Evolutionary conservation across 2,329 filamentous ascomycete genomes (phyloP).

Genomic region (Cladosporium sp.): DNA sequence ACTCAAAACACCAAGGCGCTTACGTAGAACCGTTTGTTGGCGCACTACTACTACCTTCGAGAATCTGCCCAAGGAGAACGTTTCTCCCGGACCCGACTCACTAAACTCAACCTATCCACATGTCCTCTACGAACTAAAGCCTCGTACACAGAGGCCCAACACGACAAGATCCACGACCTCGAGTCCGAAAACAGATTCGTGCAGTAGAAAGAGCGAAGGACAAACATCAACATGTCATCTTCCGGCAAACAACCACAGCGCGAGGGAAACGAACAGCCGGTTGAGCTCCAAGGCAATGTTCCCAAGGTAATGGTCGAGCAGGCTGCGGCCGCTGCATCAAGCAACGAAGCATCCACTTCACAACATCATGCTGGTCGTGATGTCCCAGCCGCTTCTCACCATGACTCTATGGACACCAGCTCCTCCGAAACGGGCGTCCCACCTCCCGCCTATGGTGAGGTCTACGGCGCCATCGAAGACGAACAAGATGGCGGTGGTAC

Average conservation of each 20-base stretch:
- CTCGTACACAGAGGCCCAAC: too few relatives aligned
- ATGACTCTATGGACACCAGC: conserved; percentile 2
- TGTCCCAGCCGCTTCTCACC: conserved; percentile 8
- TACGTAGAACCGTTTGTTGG: too few relatives aligned
- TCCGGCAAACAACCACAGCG: conserved; percentile 8
- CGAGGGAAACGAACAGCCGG: not conserved
- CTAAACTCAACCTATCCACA: too few relatives aligned
- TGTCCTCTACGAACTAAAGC: too few relatives aligned
- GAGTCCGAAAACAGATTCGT: too few relatives aligned
- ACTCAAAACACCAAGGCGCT: too few relatives aligned
- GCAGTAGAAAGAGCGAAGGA: too few relatives aligned
- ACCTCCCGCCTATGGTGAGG: conserved; percentile 37
- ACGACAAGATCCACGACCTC: too few relatives aligned
- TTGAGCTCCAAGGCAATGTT: conserved; percentile 13
- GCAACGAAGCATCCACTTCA: conserved; percentile 16
- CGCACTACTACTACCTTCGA: too few relatives aligned
- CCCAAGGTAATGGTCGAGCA: conserved; percentile 26
- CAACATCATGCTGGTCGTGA: conserved; percentile 14
- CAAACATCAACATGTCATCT: not conserved
- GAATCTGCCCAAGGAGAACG: too few relatives aligned
- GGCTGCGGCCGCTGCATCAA: conserved; percentile 24
- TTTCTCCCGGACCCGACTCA: too few relatives aligned
- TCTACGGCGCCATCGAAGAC: conserved; percentile 34
- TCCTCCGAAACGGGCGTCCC: conserved; percentile 26
- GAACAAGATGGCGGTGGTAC: conserved; percentile 37